Evolutionary conservation across 805 yeast species (phyloP), one percentile per base, ranked within the genome.

Genomic region (Starmerella gropengiesseri): DNA sequence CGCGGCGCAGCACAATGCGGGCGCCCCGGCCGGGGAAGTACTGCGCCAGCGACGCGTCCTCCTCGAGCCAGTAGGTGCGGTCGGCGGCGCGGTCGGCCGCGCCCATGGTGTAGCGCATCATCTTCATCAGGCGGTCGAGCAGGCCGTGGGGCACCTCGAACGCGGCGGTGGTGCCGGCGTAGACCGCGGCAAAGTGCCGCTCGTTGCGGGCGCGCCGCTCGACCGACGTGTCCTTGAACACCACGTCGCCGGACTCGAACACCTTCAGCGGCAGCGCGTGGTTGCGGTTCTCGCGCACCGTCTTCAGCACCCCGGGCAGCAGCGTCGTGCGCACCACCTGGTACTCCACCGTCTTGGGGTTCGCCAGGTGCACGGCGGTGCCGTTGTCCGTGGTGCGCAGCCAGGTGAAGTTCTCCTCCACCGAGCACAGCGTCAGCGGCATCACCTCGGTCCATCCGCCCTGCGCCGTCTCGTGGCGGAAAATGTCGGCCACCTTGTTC

Each of bases 1-100:
- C 42, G 46, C 66, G 71, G 44, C 70, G 65, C 66, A 77, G 82
- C 65, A 71, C 74, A 50, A 91, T 72, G 58, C 75, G 78, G 40
- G 98, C 98, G 49, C 95, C 96, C 69, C 98, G 81, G 31, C 97
- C 98, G 30, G 95, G 94, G 81, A 91, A 91, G 66, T 72, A 89
- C 47, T 87, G 81, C 38, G 77, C 71, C 23, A 48, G 43, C 27
- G 54, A 52, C 25, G 50, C 47, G 11, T 34, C 37, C 51, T 62
- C 63, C 26, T 56, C 54, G 41, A 66, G 65, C 65, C 66, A 65
- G 56, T 62, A 63, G 41, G 95, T 95, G 67, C 91, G 82, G 48
- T 67, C 72, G 40, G 68, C 69, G 29, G 47, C 52, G 67, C 89
- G 81, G 47, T 67, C 72, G 41, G 68, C 69, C 28, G 44, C 51